Evolutionary conservation across 768 basidiomycete species (phyloP).

Genomic region (Trametopsis cervina): DNA sequence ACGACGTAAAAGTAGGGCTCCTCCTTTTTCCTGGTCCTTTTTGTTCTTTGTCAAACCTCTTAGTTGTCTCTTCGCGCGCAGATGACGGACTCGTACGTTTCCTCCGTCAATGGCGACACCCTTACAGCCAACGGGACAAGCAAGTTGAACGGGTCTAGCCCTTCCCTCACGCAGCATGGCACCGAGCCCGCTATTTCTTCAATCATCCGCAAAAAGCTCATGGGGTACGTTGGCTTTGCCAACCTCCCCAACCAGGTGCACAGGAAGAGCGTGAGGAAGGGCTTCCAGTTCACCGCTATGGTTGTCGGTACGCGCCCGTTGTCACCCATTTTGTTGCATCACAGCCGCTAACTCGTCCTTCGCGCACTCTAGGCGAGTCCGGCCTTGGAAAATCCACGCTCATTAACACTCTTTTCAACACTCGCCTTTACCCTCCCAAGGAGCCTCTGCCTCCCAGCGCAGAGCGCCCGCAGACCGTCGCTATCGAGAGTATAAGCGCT

Average conservation of each 20-base stretch:
- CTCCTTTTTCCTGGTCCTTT: slow-evolving; percentile 22
- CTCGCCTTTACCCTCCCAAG: slow-evolving; percentile 87
- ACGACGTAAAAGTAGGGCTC: slow-evolving; percentile 40
- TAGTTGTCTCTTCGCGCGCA: slow-evolving; percentile 18
- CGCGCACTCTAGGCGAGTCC: slow-evolving; percentile 72
- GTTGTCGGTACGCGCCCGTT: slow-evolving; percentile 81
- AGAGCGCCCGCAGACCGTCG: slow-evolving; percentile 88
- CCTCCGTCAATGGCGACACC: slow-evolving; percentile 58
- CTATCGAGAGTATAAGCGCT: slow-evolving; percentile 97
- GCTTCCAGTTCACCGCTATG: slow-evolving; percentile 99
- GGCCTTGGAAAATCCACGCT: slow-evolving; percentile 98
- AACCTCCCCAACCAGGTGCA: slow-evolving; percentile 99
- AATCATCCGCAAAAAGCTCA: slow-evolving; percentile 81
- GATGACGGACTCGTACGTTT: slow-evolving; percentile 76
- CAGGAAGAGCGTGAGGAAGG: slow-evolving; percentile 95
- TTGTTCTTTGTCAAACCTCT: slow-evolving; percentile 20
- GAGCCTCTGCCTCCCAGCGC: slow-evolving; percentile 76
- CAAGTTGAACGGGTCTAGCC: slow-evolving; percentile 53
- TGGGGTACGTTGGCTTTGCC: slow-evolving; percentile 94
- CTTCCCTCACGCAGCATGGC: slow-evolving; percentile 38
- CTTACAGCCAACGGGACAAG: slow-evolving; percentile 55
- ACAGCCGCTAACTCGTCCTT: background rate
- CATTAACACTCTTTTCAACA: slow-evolving; percentile 98
- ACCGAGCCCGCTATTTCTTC: slow-evolving; percentile 26
- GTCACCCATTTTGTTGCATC: slow-evolving; percentile 12